These are phyloP conservation scores for Rhynchospora breviuscula DNA, from an alignment of 176 grass and related monocot genomes.

Conservation along the genomic window DNA sequence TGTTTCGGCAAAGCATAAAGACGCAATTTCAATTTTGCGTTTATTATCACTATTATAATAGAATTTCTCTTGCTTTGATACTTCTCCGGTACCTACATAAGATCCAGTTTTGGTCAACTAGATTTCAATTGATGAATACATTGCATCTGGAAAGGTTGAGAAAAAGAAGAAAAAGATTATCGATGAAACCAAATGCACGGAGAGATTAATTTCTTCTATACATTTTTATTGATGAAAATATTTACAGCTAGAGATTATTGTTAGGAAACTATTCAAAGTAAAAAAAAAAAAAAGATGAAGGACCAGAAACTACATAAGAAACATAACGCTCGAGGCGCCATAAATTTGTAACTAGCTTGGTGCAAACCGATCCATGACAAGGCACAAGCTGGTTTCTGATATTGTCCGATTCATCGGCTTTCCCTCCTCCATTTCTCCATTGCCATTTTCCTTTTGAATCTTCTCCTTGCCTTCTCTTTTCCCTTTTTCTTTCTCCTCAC, in stretches of 20 bases:
- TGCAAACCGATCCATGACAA: slow-evolving; percentile 8
- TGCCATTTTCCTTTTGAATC: not conserved
- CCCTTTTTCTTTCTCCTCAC: not conserved
- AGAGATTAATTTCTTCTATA: not conserved
- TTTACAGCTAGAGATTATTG: not conserved
- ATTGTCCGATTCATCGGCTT: not conserved
- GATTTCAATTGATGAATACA: no score
- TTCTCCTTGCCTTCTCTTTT: not conserved
- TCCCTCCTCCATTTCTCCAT: not conserved
- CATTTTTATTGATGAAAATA: not conserved
- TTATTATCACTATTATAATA: no score
- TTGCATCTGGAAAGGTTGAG: not conserved
- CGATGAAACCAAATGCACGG: not conserved
- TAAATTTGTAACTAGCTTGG: not conserved
- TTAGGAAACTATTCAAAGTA: not conserved
- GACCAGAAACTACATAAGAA: not conserved
- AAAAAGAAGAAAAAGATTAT: not conserved
- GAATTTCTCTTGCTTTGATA: no score
- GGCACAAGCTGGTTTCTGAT: slow-evolving; percentile 12
- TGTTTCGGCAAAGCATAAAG: no score
- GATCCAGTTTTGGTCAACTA: no score
- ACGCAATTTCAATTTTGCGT: no score
- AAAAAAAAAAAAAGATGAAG: not conserved
- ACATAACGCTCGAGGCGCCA: not conserved
- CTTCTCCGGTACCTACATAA: no score